A percentile compares a stretch with the other conserved stretches of the same genome.
Evolutionary conservation across 192 early-diverging fungal genomes (phyloP).

Genomic region (Endogone sp.): DNA sequence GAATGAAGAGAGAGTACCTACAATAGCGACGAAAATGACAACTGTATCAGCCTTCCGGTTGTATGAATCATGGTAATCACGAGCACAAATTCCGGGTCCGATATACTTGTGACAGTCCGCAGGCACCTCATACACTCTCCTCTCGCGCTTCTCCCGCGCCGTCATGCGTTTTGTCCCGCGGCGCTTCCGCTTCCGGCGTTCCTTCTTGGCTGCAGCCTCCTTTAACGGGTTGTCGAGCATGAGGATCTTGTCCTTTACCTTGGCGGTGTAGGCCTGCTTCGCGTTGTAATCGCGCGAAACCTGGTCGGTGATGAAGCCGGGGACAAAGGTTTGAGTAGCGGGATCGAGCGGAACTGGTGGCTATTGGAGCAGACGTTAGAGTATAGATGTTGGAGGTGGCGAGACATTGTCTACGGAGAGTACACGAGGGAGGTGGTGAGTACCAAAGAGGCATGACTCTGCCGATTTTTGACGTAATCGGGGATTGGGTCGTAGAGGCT

Average conservation of each 20-base stretch:
- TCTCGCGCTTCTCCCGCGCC: constrained; percentile 54
- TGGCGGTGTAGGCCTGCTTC: neutral
- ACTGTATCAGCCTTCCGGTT: no score
- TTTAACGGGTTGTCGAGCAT: neutral
- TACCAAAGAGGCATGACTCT: neutral
- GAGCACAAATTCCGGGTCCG: no score
- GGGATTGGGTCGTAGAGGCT: neutral
- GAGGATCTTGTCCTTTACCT: constrained; percentile 2
- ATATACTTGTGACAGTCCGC: constrained; percentile 43
- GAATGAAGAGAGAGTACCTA: constrained; percentile 62
- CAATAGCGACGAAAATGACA: no score
- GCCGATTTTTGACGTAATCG: neutral
- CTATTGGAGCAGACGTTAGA: neutral
- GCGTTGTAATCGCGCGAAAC: neutral
- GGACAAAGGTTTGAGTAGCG: neutral
- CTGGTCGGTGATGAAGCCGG: neutral
- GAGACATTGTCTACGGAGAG: no score
- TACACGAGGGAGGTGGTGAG: no score
- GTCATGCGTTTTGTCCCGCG: constrained; percentile 47
- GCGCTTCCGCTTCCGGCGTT: constrained; percentile 31
- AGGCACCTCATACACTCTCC: constrained; percentile 65
- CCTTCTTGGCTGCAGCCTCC: neutral
- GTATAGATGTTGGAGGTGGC: no score
- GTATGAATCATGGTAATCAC: no score
- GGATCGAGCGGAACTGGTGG: neutral